These are phyloP conservation scores for Aspergillus melleus DNA, from an alignment of 2,329 filamentous ascomycete species.

Conservation along the genomic window DNA sequence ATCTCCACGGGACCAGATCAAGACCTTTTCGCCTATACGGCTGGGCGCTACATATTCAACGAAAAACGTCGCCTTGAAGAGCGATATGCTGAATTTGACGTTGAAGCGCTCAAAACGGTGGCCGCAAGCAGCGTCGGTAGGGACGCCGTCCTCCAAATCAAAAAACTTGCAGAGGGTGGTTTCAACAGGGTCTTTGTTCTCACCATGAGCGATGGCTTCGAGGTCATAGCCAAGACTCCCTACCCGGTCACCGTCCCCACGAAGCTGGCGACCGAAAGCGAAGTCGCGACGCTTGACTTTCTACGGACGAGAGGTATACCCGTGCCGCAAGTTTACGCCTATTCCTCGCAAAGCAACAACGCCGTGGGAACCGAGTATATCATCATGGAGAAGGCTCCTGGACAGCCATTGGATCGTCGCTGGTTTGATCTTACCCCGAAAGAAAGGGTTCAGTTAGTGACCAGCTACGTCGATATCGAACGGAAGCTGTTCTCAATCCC, in stretches of 20 bases:
- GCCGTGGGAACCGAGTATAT: conserved; percentile 22
- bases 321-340: conserved; percentile 13
- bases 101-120: not conserved
- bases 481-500: conserved; percentile 12
- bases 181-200: conserved; percentile 12
- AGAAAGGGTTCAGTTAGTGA: conserved; percentile 12
- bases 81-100: not conserved
- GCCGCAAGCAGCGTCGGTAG: not conserved
- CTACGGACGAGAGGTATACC: conserved; percentile 13
- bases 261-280: conserved; percentile 14
- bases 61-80: not conserved
- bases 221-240: conserved; percentile 16
- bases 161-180: conserved; percentile 3
- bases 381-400: conserved; percentile 22
- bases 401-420: not conserved
- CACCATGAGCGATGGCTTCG: conserved; percentile 15
- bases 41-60: not conserved
- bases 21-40: conserved; percentile 1
- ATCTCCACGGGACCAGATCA: not conserved
- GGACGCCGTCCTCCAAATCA: not conserved
- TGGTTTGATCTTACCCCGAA: conserved; percentile 5
- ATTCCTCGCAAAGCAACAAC: conserved; percentile 15
- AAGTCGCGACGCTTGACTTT: conserved; percentile 18
- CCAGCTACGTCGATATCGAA: conserved; percentile 15
- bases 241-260: conserved; percentile 12